These are phyloP conservation scores for Hanseniaspora jakobsenii DNA, from an alignment of 805 yeast species.

Conservation along the genomic window DNA sequence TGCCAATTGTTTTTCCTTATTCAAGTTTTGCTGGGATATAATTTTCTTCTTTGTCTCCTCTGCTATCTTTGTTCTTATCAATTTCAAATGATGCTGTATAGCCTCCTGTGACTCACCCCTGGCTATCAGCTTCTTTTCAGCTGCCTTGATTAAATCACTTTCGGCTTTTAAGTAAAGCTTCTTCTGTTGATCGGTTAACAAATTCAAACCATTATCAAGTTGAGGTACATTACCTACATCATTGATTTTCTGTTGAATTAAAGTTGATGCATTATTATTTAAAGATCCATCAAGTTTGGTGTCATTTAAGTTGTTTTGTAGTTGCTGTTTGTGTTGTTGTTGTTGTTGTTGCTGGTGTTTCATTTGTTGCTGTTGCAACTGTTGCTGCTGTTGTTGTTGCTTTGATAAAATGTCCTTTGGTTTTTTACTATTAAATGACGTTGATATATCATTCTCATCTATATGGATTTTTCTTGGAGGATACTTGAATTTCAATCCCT, in stretches of 20 bases:
- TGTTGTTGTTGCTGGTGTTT: conserved; percentile 15
- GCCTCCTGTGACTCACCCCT: conserved; percentile 13
- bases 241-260: conserved; percentile 9
- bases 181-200: conserved; percentile 12
- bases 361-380: too few species aligned
- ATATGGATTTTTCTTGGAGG: conserved; percentile 80
- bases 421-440: conserved; percentile 20
- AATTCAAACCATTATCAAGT: conserved; percentile 4
- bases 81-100: conserved; percentile 12
- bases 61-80: conserved; percentile 12
- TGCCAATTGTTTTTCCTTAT: not conserved
- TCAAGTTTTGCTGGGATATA: conserved; percentile 3
- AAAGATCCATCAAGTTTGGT: not conserved
- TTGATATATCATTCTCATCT: conserved; percentile 67
- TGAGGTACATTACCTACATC: conserved; percentile 7
- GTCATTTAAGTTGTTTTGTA: not conserved
- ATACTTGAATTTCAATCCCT: conserved; percentile 57
- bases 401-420: conserved; percentile 20
- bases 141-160: conserved; percentile 12
- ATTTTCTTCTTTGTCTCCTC: conserved; percentile 14
- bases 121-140: conserved; percentile 12
- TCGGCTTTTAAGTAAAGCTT: conserved; percentile 13
- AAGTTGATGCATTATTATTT: not conserved
- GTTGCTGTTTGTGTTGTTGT: conserved; percentile 14
- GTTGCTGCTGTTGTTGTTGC: conserved; percentile 15